Evolutionary conservation across 352 stramenopile genomes (phyloP), one percentile per base, ranked within the genome.

Genomic region (Phytophthora sp.): DNA sequence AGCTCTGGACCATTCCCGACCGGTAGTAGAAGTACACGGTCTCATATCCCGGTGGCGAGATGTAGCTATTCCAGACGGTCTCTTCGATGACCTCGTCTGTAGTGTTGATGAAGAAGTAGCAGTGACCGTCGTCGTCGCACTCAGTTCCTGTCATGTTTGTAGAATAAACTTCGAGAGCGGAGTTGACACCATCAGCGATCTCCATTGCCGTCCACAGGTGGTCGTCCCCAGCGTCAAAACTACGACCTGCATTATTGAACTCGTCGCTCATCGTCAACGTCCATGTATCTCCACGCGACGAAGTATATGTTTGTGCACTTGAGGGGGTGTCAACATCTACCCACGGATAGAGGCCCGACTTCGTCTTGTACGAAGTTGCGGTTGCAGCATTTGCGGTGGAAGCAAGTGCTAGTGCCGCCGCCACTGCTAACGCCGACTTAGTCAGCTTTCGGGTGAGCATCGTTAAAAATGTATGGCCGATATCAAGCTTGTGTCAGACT

Each of bases 161-260:
- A 23, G 64, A 73, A 58, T 89, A 89, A 21, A 80, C 54, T 42
- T 89, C 77, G n/a, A 91, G 62, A 23, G 82, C 82, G 28, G 62
- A 72, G 63, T 91, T 89, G 30, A 88, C 77, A 18, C 79, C 79
- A 35, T 91, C 81, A 10, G 81, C 76, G 21, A 77, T 82, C 26
- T 88, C 60, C 43, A 90, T 54, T n/a, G 76, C 87, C 20, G 91
- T 98, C 96, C 96, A 99, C 34, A 92, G 72, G 32, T 96, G 91
- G 77, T 99, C 96, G 12, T 84, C 58, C 13, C 96, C 94, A 38
- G 98, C 87, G 28, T 82, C 43, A 69, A 98, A 98, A 4, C 52
- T 84, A 11, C 94, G 82, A n/a, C n/a, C n/a, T n/a, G n/a, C n/a
- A n/a, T n/a, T n/a, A n/a, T n/a, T n/a, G n/a, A n/a, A n/a, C n/a